These are phyloP conservation scores for Magnusiomyces clavatus DNA, from an alignment of 1,139 yeast species.

Conservation along the genomic window DNA sequence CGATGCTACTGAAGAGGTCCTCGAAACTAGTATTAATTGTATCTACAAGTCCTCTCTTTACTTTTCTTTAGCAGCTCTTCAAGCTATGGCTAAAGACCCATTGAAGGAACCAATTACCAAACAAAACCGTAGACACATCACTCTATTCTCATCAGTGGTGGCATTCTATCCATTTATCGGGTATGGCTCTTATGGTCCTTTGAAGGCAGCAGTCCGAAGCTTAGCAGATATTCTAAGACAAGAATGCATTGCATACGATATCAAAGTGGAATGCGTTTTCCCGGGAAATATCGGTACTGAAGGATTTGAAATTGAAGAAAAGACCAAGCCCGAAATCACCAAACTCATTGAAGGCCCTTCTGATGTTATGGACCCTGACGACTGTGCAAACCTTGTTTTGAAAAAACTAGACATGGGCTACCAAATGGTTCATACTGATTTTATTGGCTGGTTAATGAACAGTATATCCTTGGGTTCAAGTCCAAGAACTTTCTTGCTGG, in stretches of 20 bases:
- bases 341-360: constrained; percentile 80
- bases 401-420: constrained; percentile 55
- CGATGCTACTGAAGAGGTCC: constrained; percentile 53
- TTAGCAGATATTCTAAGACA: constrained; percentile 73
- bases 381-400: constrained; percentile 58
- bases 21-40: constrained; percentile 52
- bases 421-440: constrained; percentile 73
- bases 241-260: constrained; percentile 63
- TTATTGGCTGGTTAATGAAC: constrained; percentile 76
- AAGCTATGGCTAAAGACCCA: constrained; percentile 34
- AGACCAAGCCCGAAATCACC: constrained; percentile 81
- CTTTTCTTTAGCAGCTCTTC: constrained; percentile 52
- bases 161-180: constrained; percentile 88
- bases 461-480: constrained; percentile 59
- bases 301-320: constrained; percentile 75
- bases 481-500: constrained; percentile 47
- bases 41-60: constrained; percentile 72
- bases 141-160: constrained; percentile 72
- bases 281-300: constrained; percentile 91
- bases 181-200: constrained; percentile 82
- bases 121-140: constrained; percentile 43
- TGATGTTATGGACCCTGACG: constrained; percentile 54
- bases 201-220: constrained; percentile 73
- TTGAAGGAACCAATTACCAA: constrained; percentile 7
- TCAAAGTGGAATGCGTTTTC: constrained; percentile 47